Conservation (phyloP, 192 early-diverging fungal genomes). For the Coemansia sp. region DNA sequence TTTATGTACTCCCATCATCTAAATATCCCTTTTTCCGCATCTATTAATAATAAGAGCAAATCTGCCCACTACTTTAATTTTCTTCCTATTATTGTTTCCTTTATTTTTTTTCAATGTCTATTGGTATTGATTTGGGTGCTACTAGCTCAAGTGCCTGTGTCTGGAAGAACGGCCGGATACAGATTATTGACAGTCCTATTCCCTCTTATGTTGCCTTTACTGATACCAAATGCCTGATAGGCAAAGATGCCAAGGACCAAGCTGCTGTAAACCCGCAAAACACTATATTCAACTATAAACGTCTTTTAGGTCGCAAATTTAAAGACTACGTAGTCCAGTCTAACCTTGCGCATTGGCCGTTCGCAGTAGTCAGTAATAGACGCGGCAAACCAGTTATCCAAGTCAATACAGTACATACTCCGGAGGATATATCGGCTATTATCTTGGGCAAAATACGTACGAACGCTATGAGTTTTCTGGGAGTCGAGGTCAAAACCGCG, state of each 20-base stretch:
- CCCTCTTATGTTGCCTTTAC: conserved; percentile 96
- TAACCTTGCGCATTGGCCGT: conserved; percentile 98
- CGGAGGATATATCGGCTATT: conserved; percentile 97
- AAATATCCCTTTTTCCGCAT: neutral
- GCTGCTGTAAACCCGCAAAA: conserved; percentile 96
- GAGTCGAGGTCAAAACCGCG: conserved; percentile 76
- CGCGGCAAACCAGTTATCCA: conserved; percentile 83
- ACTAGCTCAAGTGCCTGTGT: conserved; percentile 63
- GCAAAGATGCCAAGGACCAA: conserved; percentile 98
- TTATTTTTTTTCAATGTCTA: conserved; percentile 20
- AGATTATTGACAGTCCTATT: conserved; percentile 96
- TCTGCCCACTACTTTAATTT: no score
- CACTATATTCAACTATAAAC: conserved; percentile 98
- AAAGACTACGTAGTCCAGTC: conserved; percentile 90
- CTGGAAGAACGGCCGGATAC: conserved; percentile 76
- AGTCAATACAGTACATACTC: conserved; percentile 64
- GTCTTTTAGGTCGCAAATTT: conserved; percentile 95
- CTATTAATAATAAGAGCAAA: neutral
- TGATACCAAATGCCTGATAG: conserved; percentile 95
- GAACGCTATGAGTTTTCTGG: conserved; percentile 89
- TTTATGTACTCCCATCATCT: conserved; percentile 2
- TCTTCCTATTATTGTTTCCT: no score
- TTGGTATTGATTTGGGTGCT: conserved; percentile 66
- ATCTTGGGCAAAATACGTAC: conserved; percentile 97
- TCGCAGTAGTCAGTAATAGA: conserved; percentile 88